Evolutionary conservation across 306 rosid genomes (phyloP), one percentile per base, ranked within the genome.

Genomic region (Ammopiptanthus mongolicus): DNA sequence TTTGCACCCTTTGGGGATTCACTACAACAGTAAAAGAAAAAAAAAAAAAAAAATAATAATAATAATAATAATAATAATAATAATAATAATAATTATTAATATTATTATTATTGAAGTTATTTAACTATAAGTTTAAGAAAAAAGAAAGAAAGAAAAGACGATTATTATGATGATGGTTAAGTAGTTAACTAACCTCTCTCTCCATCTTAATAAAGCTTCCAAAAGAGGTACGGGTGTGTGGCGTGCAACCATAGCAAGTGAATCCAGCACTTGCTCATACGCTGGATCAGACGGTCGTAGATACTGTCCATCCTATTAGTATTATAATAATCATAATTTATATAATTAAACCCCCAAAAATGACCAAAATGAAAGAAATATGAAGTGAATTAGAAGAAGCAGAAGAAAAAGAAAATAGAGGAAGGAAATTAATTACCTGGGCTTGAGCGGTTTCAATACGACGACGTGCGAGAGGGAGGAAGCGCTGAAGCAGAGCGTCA

Each of bases 401-500:
- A 47, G 23, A 57, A 5, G 41, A 51, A 44, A 46, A 11, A 18
- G 6, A 22, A 48, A 44, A 7, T 48, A 2, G 3, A 31, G 12
- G 51, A 25, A 39, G 59, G 2, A 21, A 56, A 23, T 15, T 3
- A 7, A 14, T 53, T 19, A 80, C 98, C 97, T 96, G 99, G 2
- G 98, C 99, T 89, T 96, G 99, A 50, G 99, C 97, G 50, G 99
- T 96, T 86, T 96, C 98, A 15, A 96, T 96, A 78, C 98, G 98
- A 61, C 99, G 98, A 34, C 99, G 96, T 36, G 99, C 97, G 56
- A 96, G 97, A 0, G 98, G 99, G 63, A 96, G 99, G 78, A 96
- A 96, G 69, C 99, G 93, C 90, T 96, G 99, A 69, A 92, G 98
- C 71, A 96, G 83, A 55, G 98, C 99, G 80, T 96, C 99, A 22